Conservation (phyloP, 495 filamentous ascomycete genomes). For the Delitschia confertaspora region DNA sequence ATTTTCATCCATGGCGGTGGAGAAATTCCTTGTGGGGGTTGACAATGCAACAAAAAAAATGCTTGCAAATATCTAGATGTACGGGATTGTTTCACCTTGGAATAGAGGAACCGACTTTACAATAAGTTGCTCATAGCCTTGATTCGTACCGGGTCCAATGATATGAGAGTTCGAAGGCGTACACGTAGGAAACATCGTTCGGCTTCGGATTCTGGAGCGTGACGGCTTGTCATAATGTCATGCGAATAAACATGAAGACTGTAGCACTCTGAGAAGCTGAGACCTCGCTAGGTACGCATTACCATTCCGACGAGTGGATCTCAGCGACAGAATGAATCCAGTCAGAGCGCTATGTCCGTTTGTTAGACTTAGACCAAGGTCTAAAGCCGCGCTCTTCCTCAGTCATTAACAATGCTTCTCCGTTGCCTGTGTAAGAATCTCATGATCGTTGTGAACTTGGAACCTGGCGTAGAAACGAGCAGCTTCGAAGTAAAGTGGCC, state of each 20-base stretch:
- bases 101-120: too few relatives aligned
- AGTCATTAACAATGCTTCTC: conserved; percentile 4
- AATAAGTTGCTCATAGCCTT: conserved; percentile 3
- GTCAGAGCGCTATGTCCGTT: conserved; percentile 26
- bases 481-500: conserved; percentile 5
- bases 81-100: conserved; percentile 31
- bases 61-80: conserved; percentile 16
- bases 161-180: background rate
- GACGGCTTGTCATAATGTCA: conserved; percentile 16
- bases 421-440: too few relatives aligned
- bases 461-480: conserved; percentile 3
- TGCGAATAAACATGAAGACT: conserved; percentile 8
- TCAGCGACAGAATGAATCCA: conserved; percentile 14
- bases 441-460: too few relatives aligned
- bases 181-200: background rate
- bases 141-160: background rate
- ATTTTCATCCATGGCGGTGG: conserved; percentile 4
- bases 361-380: conserved; percentile 27
- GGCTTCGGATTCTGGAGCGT: conserved; percentile 26
- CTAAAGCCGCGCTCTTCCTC: conserved; percentile 30
- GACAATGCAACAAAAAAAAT: background rate
- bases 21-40: conserved; percentile 27
- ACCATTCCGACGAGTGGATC: conserved; percentile 34
- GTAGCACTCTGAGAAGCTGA: conserved; percentile 10
- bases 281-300: conserved; percentile 27